Evolutionary conservation across 148 eudicot genomes (phyloP).

Genomic region (Arbutus unedo): DNA sequence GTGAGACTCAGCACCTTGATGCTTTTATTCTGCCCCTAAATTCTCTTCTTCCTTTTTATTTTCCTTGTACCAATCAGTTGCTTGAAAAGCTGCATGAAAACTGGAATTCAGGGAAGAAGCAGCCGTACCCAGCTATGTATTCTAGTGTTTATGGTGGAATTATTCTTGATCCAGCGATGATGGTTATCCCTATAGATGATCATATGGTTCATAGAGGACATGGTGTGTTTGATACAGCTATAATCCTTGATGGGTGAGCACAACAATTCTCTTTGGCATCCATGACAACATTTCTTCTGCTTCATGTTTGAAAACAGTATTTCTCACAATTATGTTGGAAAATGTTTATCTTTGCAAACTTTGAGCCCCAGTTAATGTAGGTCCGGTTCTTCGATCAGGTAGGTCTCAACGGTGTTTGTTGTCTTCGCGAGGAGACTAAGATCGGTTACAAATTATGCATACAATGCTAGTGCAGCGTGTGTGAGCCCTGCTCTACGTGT

Average conservation of each 20-base stretch:
- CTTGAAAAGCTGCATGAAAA: slow-evolving; percentile 59
- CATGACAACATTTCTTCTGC: background rate
- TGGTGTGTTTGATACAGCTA: slow-evolving; percentile 75
- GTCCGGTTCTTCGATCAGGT: too few species aligned
- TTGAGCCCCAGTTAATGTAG: too few species aligned
- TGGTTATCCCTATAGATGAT: slow-evolving; percentile 80
- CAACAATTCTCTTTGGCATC: background rate
- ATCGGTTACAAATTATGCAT: too few species aligned
- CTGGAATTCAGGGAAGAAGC: slow-evolving; percentile 45
- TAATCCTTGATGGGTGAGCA: slow-evolving; percentile 58
- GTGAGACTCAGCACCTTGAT: background rate
- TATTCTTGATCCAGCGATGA: slow-evolving; percentile 67
- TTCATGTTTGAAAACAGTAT: background rate
- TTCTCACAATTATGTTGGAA: background rate
- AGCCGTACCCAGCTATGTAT: slow-evolving; percentile 73
- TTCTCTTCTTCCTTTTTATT: background rate
- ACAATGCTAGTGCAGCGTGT: too few species aligned
- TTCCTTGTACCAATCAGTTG: slow-evolving; percentile 33
- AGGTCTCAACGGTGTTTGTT: too few species aligned
- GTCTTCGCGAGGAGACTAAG: too few species aligned
- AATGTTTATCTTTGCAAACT: background rate
- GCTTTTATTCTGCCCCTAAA: background rate
- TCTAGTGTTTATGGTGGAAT: slow-evolving; percentile 73
- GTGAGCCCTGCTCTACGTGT: too few species aligned
- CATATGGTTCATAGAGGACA: slow-evolving; percentile 92